phyloP scores from a whole-genome alignment of 352 stramenopile genomes.

The Pythium brachiatum region DNA sequence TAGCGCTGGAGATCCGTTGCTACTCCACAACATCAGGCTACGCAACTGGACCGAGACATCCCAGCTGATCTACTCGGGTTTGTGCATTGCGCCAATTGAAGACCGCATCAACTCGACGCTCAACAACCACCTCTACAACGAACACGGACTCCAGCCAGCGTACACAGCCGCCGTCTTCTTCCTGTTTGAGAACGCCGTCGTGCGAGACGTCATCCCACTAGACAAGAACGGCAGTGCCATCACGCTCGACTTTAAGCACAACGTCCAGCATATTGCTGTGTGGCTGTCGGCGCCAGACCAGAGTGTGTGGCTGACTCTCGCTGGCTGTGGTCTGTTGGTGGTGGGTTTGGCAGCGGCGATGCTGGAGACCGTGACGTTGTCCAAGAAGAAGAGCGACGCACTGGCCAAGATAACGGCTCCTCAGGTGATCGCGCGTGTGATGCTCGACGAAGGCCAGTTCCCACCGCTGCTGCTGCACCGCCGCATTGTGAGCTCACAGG shows the following conservation, averaged over 20 bases:
- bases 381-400: neutral
- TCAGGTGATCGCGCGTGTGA: neutral
- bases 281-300: neutral
- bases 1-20: neutral
- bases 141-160: neutral
- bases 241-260: neutral
- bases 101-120: neutral
- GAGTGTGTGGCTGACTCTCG: neutral
- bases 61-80: no score
- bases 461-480: constrained; percentile 1
- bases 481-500: neutral
- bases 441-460: neutral
- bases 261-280: neutral
- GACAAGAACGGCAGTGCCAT: neutral
- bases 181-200: constrained; percentile 1
- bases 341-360: neutral
- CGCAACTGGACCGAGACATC: neutral
- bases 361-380: neutral
- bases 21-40: neutral
- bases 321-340: neutral
- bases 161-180: constrained; percentile 1
- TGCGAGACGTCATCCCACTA: neutral
- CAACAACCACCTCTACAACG: constrained; percentile 6
- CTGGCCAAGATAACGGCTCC: constrained; percentile 1
- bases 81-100: no score